Evolutionary conservation across 306 rosid genomes (phyloP).

Genomic region (Urtica urens): DNA sequence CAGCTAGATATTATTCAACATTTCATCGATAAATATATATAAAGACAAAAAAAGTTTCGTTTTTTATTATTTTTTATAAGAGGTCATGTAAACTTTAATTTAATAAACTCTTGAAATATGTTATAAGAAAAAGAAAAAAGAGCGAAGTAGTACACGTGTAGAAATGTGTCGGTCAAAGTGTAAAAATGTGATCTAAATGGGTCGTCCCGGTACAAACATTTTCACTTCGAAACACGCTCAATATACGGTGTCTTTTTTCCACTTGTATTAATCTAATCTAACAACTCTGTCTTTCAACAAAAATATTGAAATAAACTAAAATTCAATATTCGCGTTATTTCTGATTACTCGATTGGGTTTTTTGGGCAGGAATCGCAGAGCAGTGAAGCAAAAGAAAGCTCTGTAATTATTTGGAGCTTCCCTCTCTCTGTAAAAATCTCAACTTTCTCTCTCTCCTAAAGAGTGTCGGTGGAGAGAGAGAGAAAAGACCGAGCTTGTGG

Average conservation of each 20-base stretch:
- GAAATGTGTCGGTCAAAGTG: no score
- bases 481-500: conserved; percentile 10
- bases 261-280: not conserved
- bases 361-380: not conserved
- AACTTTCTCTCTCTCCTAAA: not conserved
- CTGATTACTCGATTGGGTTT: not conserved
- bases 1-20: no score
- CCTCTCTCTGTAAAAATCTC: not conserved
- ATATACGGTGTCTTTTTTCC: not conserved
- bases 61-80: no score
- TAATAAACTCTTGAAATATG: no score
- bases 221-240: not conserved
- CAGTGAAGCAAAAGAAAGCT: not conserved
- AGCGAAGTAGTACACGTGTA: no score
- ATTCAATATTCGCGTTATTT: not conserved
- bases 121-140: no score
- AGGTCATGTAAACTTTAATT: not conserved
- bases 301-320: not conserved
- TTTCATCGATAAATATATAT: not conserved
- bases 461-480: conserved; percentile 51
- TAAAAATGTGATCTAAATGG: no score
- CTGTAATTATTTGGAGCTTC: not conserved
- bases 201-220: no score
- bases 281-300: not conserved
- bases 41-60: not conserved